A percentile compares a stretch with the other conserved stretches of the same genome.
phyloP scores from a whole-genome alignment of 805 yeast genomes.

The Candida maris region DNA sequence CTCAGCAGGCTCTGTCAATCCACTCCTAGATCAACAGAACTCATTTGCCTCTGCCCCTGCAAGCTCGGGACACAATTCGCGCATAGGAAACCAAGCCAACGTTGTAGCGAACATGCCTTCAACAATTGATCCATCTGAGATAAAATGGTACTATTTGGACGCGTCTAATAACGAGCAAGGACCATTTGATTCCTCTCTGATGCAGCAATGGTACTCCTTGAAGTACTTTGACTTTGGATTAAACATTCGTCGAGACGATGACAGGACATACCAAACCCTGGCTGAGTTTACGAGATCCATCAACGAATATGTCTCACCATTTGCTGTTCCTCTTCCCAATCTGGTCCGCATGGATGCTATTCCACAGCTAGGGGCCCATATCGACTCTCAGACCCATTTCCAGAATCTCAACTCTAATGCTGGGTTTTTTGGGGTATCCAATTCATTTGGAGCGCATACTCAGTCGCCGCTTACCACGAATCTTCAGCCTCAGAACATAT shows the following conservation, averaged over 20 bases:
- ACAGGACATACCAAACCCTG: conserved; percentile 46
- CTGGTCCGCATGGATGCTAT: conserved; percentile 8
- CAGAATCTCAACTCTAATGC: conserved; percentile 16
- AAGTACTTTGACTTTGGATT: conserved; percentile 57
- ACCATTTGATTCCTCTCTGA: conserved; percentile 67
- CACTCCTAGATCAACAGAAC: conserved; percentile 2
- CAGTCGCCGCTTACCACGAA: not conserved
- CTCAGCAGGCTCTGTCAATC: conserved; percentile 4
- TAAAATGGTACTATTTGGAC: conserved; percentile 73
- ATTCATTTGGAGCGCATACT: conserved; percentile 1
- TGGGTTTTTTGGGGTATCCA: conserved; percentile 14
- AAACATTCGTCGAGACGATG: conserved; percentile 57
- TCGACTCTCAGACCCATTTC: conserved; percentile 10
- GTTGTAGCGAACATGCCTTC: conserved; percentile 5
- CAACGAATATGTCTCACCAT: conserved; percentile 55
- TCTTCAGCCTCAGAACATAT: not conserved
- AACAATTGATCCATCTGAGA: conserved; percentile 27
- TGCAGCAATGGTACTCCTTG: conserved; percentile 74
- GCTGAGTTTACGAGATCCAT: conserved; percentile 48
- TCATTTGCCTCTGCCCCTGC: conserved; percentile 7
- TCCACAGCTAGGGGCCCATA: conserved; percentile 8
- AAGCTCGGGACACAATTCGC: conserved; percentile 2
- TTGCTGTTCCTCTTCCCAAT: conserved; percentile 51
- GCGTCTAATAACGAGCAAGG: conserved; percentile 72
- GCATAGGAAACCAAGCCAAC: conserved; percentile 19